Evolutionary conservation across 345 rosid species (phyloP).

Genomic region (Salix caprea): DNA sequence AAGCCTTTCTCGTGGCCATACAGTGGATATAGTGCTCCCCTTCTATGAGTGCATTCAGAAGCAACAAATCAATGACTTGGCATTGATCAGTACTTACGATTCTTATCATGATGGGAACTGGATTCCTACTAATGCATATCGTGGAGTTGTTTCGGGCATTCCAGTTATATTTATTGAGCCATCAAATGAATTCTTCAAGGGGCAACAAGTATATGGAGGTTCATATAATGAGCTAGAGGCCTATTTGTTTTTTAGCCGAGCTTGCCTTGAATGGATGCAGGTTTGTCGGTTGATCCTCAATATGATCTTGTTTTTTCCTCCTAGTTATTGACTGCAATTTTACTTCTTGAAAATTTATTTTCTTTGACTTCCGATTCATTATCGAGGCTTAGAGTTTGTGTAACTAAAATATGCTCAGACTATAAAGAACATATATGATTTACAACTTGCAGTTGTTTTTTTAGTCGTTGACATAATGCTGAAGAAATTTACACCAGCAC

Average conservation of each 20-base stretch:
- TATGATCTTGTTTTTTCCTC: neutral
- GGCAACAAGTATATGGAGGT: conserved; percentile 49
- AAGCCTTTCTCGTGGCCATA: conserved; percentile 46
- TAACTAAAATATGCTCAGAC: neutral
- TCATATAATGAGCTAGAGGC: conserved; percentile 55
- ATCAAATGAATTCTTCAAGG: conserved; percentile 48
- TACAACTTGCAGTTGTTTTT: conserved; percentile 2
- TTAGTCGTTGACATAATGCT: neutral
- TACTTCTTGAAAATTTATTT: neutral
- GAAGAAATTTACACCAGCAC: neutral
- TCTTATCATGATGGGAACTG: conserved; percentile 52
- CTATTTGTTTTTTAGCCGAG: conserved; percentile 50
- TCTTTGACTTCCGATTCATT: neutral
- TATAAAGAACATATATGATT: neutral
- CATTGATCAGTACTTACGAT: conserved; percentile 24
- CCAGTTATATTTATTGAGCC: conserved; percentile 50
- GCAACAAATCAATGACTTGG: conserved; percentile 35
- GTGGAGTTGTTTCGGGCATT: conserved; percentile 40
- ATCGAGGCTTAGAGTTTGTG: neutral
- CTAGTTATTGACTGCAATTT: neutral
- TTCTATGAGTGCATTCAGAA: conserved; percentile 48
- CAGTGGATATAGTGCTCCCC: conserved; percentile 51
- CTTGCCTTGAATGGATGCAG: conserved; percentile 69
- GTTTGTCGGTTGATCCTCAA: conserved; percentile 20
- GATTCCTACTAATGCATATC: conserved; percentile 40